Evolutionary conservation across 148 eudicot species (phyloP).

Genomic region (Rhododendron mucronatum): DNA sequence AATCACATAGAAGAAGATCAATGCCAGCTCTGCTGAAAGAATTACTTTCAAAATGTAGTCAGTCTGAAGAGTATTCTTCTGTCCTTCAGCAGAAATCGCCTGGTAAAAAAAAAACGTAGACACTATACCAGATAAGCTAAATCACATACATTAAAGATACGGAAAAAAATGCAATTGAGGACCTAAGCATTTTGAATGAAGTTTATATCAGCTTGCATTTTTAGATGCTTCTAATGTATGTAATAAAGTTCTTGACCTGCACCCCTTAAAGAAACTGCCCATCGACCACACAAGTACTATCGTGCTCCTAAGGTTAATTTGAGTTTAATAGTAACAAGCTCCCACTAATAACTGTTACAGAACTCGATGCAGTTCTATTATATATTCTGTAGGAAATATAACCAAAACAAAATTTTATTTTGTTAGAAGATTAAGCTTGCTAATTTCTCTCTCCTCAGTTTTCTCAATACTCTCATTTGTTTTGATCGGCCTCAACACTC

Average conservation of each 20-base stretch:
- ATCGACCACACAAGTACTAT: neutral
- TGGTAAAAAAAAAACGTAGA: slow-evolving; percentile 21
- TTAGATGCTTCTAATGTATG: neutral
- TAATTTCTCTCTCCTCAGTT: neutral
- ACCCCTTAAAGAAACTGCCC: neutral
- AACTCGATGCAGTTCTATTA: neutral
- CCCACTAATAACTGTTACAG: neutral
- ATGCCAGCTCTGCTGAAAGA: neutral
- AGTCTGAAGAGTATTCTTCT: slow-evolving; percentile 62
- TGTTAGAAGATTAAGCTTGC: neutral
- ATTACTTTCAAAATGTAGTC: slow-evolving; percentile 78
- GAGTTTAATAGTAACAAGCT: neutral
- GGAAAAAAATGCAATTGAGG: neutral
- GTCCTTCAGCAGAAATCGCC: slow-evolving; percentile 73
- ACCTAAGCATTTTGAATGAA: neutral
- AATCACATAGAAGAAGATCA: neutral
- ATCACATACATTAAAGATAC: neutral
- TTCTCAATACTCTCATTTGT: neutral
- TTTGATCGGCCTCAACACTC: neutral
- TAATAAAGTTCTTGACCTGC: neutral
- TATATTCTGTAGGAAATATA: neutral
- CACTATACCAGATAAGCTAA: neutral
- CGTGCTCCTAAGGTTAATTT: neutral
- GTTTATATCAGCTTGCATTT: neutral
- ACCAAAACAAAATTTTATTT: neutral